Percentiles rank a stretch among this genome's conserved stretches.
Conservation (phyloP, 2,329 filamentous ascomycete species). For the Cladophialophora immunda region DNA sequence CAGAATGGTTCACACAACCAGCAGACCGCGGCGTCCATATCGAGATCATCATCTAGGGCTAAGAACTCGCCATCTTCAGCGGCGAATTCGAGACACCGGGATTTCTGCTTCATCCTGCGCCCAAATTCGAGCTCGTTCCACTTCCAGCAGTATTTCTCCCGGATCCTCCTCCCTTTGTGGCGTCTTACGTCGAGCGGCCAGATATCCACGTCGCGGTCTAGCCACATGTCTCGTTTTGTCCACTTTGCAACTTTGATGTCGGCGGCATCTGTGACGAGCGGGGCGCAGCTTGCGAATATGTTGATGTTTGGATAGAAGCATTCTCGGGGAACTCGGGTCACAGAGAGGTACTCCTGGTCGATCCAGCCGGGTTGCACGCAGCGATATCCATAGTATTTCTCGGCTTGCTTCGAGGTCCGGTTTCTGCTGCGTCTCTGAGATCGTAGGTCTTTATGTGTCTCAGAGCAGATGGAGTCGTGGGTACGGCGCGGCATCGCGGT, state of each 20-base stretch:
- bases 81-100: not conserved
- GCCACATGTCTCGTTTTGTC: slow-evolving; percentile 36
- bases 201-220: slow-evolving; percentile 24
- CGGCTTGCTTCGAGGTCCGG: slow-evolving; percentile 32
- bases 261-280: slow-evolving; percentile 3
- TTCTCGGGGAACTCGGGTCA: not conserved
- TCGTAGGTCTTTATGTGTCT: slow-evolving; percentile 28
- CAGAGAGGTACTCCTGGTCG: slow-evolving; percentile 26
- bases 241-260: slow-evolving; percentile 15
- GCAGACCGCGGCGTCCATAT: not conserved
- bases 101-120: slow-evolving; percentile 17
- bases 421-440: slow-evolving; percentile 23
- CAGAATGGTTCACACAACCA: not conserved
- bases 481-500: not conserved
- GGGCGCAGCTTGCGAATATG: slow-evolving; percentile 5
- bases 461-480: not conserved
- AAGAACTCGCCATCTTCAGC: not conserved
- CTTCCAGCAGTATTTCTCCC: slow-evolving; percentile 25
- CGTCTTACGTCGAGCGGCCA: slow-evolving; percentile 30
- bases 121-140: slow-evolving; percentile 12
- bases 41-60: not conserved
- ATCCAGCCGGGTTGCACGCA: slow-evolving; percentile 34
- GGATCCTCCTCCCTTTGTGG: slow-evolving; percentile 28
- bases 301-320: not conserved
- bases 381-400: slow-evolving; percentile 37